These are phyloP conservation scores for Aotearoamyces nothofagi DNA, from an alignment of 2,329 filamentous ascomycete species.

Conservation along the genomic window DNA sequence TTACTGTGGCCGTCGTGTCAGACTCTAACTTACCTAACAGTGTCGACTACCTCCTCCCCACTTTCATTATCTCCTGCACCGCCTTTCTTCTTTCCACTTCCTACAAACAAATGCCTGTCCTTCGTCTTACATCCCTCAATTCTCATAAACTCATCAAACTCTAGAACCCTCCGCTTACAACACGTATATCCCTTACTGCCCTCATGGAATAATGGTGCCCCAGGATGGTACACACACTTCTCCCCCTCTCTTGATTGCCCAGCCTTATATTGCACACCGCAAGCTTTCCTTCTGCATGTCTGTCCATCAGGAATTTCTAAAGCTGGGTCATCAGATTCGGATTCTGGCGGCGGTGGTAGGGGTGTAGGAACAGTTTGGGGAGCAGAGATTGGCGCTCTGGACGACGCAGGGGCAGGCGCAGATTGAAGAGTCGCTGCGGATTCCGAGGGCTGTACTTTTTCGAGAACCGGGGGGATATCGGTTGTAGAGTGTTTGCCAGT, in stretches of 20 bases:
- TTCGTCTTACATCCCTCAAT: conserved; percentile 84
- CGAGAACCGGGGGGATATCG: conserved; percentile 48
- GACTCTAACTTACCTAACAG: conserved; percentile 55
- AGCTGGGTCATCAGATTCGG: conserved; percentile 73
- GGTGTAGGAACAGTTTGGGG: conserved; percentile 23
- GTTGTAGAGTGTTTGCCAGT: conserved; percentile 84
- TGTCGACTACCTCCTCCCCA: conserved; percentile 63
- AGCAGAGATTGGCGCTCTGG: conserved; percentile 26
- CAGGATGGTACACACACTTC: conserved; percentile 78
- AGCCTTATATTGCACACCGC: conserved; percentile 49
- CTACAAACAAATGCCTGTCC: conserved; percentile 69
- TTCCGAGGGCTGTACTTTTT: conserved; percentile 31
- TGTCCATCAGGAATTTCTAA: conserved; percentile 59
- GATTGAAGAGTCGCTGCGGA: conserved; percentile 32
- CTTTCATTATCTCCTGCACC: conserved; percentile 21
- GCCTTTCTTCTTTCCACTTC: conserved; percentile 52
- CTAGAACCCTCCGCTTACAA: conserved; percentile 86
- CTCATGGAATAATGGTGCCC: conserved; percentile 88
- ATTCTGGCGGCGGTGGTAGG: conserved; percentile 48
- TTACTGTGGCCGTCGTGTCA: no score
- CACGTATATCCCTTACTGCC: conserved; percentile 96
- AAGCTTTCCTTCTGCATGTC: conserved; percentile 65
- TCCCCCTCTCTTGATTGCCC: conserved; percentile 49
- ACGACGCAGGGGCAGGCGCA: conserved; percentile 26
- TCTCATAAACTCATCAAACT: conserved; percentile 97